Conservation (phyloP, 371 early-diverging fungal species). For the Lichtheimia ramosa region DNA sequence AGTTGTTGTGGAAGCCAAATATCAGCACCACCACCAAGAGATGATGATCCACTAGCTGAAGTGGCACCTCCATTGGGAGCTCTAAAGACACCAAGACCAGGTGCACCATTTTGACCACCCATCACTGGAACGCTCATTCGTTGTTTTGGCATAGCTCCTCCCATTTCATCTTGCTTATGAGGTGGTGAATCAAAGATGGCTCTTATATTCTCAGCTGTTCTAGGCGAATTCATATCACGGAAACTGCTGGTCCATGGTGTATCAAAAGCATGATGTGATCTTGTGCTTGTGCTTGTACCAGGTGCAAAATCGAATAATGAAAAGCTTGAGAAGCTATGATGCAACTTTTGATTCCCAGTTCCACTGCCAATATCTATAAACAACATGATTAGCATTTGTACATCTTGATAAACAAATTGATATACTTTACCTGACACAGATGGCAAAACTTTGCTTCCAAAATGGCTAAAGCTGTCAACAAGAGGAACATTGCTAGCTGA, state of each 20-base stretch:
- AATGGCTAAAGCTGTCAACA: slow-evolving; percentile 18
- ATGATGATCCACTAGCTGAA: slow-evolving; percentile 4
- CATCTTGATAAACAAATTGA: neutral
- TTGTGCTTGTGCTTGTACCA: slow-evolving; percentile 10
- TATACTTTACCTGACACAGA: slow-evolving; percentile 11
- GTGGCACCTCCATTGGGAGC: slow-evolving; percentile 9
- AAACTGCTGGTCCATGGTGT: slow-evolving; percentile 37
- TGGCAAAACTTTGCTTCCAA: slow-evolving; percentile 17
- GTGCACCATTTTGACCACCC: slow-evolving; percentile 10
- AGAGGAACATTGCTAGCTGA: slow-evolving; percentile 8
- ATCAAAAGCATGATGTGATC: slow-evolving; percentile 24
- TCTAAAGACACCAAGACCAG: slow-evolving; percentile 13
- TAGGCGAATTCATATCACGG: slow-evolving; percentile 40
- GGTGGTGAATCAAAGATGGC: slow-evolving; percentile 39
- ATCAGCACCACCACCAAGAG: slow-evolving; percentile 6
- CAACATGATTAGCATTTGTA: no score
- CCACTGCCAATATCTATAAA: slow-evolving; percentile 7
- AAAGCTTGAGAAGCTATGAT: slow-evolving; percentile 16
- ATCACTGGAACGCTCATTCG: slow-evolving; percentile 15
- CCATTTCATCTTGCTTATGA: slow-evolving; percentile 7
- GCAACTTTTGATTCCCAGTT: slow-evolving; percentile 4
- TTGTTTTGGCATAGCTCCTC: slow-evolving; percentile 1
- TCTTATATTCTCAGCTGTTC: slow-evolving; percentile 38
- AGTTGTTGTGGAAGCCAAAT: slow-evolving; percentile 15
- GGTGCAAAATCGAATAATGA: slow-evolving; percentile 18